Percentiles rank a stretch among this genome's conserved stretches.
Evolutionary conservation across 2,329 filamentous ascomycete genomes (phyloP).

Genomic region (Huntiella moniliformis): DNA sequence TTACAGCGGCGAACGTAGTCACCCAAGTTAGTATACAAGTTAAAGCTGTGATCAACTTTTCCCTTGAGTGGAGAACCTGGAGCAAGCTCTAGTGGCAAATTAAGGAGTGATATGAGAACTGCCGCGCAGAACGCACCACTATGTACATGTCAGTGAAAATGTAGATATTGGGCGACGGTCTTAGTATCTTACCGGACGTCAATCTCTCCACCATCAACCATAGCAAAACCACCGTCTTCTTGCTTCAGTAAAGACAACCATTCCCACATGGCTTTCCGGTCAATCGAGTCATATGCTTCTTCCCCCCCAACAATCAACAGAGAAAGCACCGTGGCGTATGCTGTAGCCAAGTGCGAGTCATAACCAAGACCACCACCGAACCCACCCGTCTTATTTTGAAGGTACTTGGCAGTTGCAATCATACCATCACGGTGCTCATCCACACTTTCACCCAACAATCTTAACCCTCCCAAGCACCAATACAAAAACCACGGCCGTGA

Average conservation of each 20-base stretch:
- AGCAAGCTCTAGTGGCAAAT: constrained; percentile 56
- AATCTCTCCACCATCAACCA: constrained; percentile 73
- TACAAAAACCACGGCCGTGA: constrained; percentile 88
- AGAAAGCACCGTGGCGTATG: constrained; percentile 67
- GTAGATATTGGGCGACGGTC: not conserved
- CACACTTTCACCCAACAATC: constrained; percentile 58
- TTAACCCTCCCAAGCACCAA: constrained; percentile 66
- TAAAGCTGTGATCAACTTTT: constrained; percentile 8
- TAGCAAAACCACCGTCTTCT: constrained; percentile 70
- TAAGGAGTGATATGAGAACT: constrained; percentile 64
- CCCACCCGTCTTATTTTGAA: constrained; percentile 69
- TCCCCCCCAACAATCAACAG: constrained; percentile 61
- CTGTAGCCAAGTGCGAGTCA: constrained; percentile 69
- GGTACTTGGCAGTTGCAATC: constrained; percentile 53
- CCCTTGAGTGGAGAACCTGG: constrained; percentile 6
- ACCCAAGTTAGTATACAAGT: constrained; percentile 29
- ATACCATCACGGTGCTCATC: constrained; percentile 48
- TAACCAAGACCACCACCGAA: constrained; percentile 93
- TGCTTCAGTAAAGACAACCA: constrained; percentile 82
- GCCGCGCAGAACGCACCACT: constrained; percentile 79
- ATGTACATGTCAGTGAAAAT: not conserved
- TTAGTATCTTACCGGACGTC: constrained; percentile 53
- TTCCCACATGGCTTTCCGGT: constrained; percentile 73
- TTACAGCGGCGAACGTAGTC: constrained; percentile 67
- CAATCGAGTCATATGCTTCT: constrained; percentile 54